A percentile compares a stretch with the other conserved stretches of the same genome.
phyloP scores from a whole-genome alignment of 2,329 filamentous ascomycete genomes.

The Elsinoe necatrix region DNA sequence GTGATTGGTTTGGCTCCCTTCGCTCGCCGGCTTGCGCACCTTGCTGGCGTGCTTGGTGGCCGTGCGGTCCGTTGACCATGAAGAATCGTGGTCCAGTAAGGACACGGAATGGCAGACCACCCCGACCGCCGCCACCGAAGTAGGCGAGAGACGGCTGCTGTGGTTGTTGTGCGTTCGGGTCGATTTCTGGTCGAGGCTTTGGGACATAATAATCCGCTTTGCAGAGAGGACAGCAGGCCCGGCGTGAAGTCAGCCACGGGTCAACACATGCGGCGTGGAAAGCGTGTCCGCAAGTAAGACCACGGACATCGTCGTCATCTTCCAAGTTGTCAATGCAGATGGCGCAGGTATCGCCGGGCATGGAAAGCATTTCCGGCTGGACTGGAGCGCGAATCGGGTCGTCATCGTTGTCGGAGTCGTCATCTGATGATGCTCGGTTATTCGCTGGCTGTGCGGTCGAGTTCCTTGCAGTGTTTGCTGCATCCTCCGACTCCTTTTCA shows the following conservation, averaged over 20 bases:
- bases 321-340: slow-evolving; percentile 94
- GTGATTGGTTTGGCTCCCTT: neutral
- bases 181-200: slow-evolving; percentile 61
- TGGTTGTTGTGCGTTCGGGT: slow-evolving; percentile 19
- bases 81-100: slow-evolving; percentile 25
- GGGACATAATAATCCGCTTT: slow-evolving; percentile 97
- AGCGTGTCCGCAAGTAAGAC: slow-evolving; percentile 90
- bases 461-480: slow-evolving; percentile 25
- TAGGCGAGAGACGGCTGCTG: slow-evolving; percentile 25
- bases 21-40: neutral
- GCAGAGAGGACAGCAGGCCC: slow-evolving; percentile 93
- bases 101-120: slow-evolving; percentile 23
- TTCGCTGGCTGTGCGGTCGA: slow-evolving; percentile 18
- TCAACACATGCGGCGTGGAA: slow-evolving; percentile 96
- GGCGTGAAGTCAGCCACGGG: slow-evolving; percentile 88
- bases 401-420: slow-evolving; percentile 56
- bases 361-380: slow-evolving; percentile 69
- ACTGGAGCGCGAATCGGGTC: slow-evolving; percentile 74
- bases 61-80: slow-evolving; percentile 17
- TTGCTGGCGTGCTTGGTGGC: slow-evolving; percentile 10
- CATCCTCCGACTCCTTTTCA: slow-evolving; percentile 18
- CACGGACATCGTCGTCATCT: slow-evolving; percentile 90
- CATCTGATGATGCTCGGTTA: slow-evolving; percentile 17
- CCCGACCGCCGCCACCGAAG: slow-evolving; percentile 22
- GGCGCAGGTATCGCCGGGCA: slow-evolving; percentile 85